Base-by-base conservation (phyloP, 805 yeast genomes). In the Saccharomycopsis vini region DNA sequence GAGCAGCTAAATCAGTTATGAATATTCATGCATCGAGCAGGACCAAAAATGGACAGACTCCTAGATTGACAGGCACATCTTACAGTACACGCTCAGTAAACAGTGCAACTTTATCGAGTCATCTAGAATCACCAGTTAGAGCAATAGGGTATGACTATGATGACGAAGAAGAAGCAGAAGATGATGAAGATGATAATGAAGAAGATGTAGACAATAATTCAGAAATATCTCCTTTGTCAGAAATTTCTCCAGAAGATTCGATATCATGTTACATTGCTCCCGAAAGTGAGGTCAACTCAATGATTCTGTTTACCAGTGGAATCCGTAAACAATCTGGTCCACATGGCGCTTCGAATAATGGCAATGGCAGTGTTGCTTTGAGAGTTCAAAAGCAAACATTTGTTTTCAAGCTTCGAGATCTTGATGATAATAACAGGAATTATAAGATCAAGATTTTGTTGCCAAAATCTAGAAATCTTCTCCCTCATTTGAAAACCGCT, bases 401-500 rank as follows among this genome's bases (percentile, higher is more conserved):
- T 19, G 43, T 26, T 12, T 44, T 43, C 18, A 50, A 47, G 23
- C 18, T 46, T 23, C 47, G 49, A 19, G 51, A 43, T n/a, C 15
- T 44, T 9, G 45, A 60, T 42, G 49, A 51, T 22, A 54, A 54
- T 22, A 56, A 56, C 9, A 52, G 54, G 40, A 53, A 55, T 12
- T 57, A 55, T 30, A 44, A 57, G 9, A 40, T 45, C 13, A 47
- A 15, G 44, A 43, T 21, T 21, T 49, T 55, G 36, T 44, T 45
- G 29, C 51, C 47, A 3, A 57, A 55, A 29, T 38, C 57, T 13
- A 54, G 52, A 29, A 45, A 42, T 29, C 36, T 48, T 4, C 33
- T 50, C n/a, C 51, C 53, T 7, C 38, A 58, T 23, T 49, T 60
- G 33, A 50, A 53, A 40, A 6, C 20, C 4, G 61, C 59, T 26